Conservation (phyloP, 1,284 basidiomycete genomes). For the Fereydounia khargensis region DNA sequence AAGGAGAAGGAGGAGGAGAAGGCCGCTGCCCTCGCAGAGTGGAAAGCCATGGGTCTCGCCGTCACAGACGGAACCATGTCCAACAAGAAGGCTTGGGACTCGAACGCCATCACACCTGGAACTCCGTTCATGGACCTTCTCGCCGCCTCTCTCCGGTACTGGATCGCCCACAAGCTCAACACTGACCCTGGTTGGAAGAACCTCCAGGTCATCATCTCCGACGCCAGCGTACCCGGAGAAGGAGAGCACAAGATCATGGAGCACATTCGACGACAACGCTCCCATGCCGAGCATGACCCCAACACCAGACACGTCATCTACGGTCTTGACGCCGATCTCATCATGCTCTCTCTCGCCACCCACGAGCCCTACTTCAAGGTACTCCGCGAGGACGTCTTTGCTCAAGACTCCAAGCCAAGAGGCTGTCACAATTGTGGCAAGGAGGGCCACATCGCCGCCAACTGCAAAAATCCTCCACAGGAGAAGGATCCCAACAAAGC, state of each 20-base stretch:
- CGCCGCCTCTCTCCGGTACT: slow-evolving; percentile 84
- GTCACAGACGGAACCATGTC: slow-evolving; percentile 78
- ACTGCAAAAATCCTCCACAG: slow-evolving; percentile 67
- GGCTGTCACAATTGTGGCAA: slow-evolving; percentile 86
- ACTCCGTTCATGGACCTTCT: slow-evolving; percentile 98
- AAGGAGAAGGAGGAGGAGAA: slow-evolving; percentile 86
- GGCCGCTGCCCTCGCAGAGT: slow-evolving; percentile 75
- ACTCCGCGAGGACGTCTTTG: slow-evolving; percentile 95
- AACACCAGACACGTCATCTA: slow-evolving; percentile 97
- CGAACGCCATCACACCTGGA: slow-evolving; percentile 94
- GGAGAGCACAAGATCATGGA: slow-evolving; percentile 99
- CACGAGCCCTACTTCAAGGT: slow-evolving; percentile 98
- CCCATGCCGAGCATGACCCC: slow-evolving; percentile 82
- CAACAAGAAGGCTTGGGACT: slow-evolving; percentile 84
- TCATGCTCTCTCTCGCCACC: slow-evolving; percentile 96
- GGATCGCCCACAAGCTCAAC: slow-evolving; percentile 94
- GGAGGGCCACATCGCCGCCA: slow-evolving; percentile 87
- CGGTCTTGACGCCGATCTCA: slow-evolving; percentile 96
- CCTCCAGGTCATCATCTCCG: slow-evolving; percentile 84
- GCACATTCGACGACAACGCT: slow-evolving; percentile 85
- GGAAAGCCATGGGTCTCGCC: slow-evolving; percentile 85
- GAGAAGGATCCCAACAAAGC: slow-evolving; percentile 9
- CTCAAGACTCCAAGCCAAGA: slow-evolving; percentile 65
- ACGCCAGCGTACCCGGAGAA: slow-evolving; percentile 94
- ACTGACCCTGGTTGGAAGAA: slow-evolving; percentile 89